These are phyloP conservation scores for Coemansia erecta DNA, from an alignment of 192 early-diverging fungal species.

Conservation along the genomic window DNA sequence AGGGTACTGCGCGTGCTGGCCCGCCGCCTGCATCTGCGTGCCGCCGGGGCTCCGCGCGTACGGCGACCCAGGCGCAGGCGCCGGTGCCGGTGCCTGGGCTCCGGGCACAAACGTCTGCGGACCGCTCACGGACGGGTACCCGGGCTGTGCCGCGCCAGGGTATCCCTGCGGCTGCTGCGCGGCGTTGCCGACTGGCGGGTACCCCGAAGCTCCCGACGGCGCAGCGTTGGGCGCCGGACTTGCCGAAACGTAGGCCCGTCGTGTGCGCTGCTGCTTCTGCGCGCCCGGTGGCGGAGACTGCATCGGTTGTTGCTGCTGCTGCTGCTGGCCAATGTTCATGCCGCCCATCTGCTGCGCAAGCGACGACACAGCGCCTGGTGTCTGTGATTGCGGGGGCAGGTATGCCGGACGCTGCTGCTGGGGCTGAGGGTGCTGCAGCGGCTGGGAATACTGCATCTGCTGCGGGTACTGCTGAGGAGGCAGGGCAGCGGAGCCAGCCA, in stretches of 20 bases:
- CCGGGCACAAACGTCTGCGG: conserved; percentile 50
- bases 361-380: conserved; percentile 12
- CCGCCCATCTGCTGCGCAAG: conserved; percentile 39
- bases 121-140: conserved; percentile 30
- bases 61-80: conserved; percentile 20
- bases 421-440: conserved; percentile 14
- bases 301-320: conserved; percentile 16
- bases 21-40: neutral
- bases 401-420: conserved; percentile 10
- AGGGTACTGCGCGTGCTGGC: conserved; percentile 32
- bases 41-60: conserved; percentile 25
- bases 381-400: conserved; percentile 4
- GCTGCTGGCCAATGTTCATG: conserved; percentile 33
- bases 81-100: conserved; percentile 32
- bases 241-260: conserved; percentile 25
- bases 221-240: conserved; percentile 10
- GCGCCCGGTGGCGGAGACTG: conserved; percentile 24
- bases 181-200: conserved; percentile 13
- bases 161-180: conserved; percentile 26
- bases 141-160: conserved; percentile 16
- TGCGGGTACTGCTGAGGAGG: conserved; percentile 12
- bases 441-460: conserved; percentile 3
- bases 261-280: conserved; percentile 34
- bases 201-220: conserved; percentile 14
- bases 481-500: neutral